These are phyloP conservation scores for Argentina anserina DNA, from an alignment of 306 rosid genomes.

Conservation along the genomic window DNA sequence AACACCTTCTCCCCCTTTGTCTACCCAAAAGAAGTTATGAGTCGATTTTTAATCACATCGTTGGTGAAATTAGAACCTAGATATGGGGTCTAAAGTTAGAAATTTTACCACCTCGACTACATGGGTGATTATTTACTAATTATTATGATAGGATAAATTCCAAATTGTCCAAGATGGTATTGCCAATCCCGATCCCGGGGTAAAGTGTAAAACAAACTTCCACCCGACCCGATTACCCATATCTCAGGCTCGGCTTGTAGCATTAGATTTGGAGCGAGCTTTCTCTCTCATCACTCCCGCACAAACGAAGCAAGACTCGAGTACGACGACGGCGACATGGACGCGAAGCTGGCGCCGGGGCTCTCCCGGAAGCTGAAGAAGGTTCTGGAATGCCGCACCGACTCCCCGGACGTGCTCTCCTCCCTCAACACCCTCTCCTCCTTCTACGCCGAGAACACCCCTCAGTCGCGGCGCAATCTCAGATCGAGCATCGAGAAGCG, in stretches of 20 bases:
- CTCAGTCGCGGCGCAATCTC: conserved; percentile 91
- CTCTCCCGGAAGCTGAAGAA: conserved; percentile 96
- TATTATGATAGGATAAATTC: no score
- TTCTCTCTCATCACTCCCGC: neutral
- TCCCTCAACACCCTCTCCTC: conserved; percentile 82
- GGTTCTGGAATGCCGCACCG: conserved; percentile 79
- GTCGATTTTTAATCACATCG: no score
- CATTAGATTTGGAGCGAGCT: neutral
- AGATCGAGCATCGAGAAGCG: conserved; percentile 89
- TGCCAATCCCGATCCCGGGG: no score
- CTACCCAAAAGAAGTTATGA: no score
- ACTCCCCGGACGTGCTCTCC: conserved; percentile 74
- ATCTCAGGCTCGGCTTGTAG: neutral
- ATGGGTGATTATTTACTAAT: no score
- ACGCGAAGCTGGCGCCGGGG: conserved; percentile 64
- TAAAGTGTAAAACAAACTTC: no score
- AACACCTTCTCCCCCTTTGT: no score
- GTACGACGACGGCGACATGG: conserved; percentile 48
- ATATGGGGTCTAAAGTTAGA: no score
- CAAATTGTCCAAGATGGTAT: no score
- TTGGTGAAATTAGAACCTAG: no score
- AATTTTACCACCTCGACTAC: no score
- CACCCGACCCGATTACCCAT: neutral
- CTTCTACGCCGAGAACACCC: conserved; percentile 75
- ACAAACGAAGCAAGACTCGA: conserved; percentile 42